Evolutionary conservation across 371 early-diverging fungal genomes (phyloP).

Genomic region (Rhizopus delemar): DNA sequence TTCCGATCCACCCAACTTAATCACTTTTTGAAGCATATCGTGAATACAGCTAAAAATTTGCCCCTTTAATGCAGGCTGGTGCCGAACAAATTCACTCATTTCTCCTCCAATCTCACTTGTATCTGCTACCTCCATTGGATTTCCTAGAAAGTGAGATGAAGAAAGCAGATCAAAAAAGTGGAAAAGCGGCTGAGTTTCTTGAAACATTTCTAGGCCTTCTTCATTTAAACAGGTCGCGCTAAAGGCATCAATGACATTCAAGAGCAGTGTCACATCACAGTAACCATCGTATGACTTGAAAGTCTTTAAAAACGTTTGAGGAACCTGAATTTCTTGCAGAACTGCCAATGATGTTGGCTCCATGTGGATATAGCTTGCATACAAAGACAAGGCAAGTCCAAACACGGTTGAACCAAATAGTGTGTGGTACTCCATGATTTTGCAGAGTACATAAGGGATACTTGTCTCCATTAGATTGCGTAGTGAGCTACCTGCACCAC

Average conservation of each 20-base stretch:
- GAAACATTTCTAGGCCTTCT: constrained; percentile 80
- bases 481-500: constrained; percentile 83
- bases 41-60: constrained; percentile 69
- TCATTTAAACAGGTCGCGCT: constrained; percentile 95
- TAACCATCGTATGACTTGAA: constrained; percentile 63
- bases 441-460: constrained; percentile 72
- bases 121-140: constrained; percentile 81
- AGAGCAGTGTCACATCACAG: constrained; percentile 71
- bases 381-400: constrained; percentile 82
- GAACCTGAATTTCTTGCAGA: constrained; percentile 85
- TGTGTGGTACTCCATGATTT: constrained; percentile 68
- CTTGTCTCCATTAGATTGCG: constrained; percentile 91
- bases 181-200: constrained; percentile 67
- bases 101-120: constrained; percentile 77
- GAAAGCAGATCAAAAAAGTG: constrained; percentile 77
- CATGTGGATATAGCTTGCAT: constrained; percentile 94
- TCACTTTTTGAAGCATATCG: constrained; percentile 57
- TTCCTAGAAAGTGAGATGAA: constrained; percentile 68
- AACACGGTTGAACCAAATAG: constrained; percentile 75
- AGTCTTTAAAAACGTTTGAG: constrained; percentile 77
- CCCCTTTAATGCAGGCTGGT: constrained; percentile 83
- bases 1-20: constrained; percentile 47
- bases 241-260: constrained; percentile 82
- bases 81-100: constrained; percentile 93
- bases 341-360: constrained; percentile 92